These are phyloP conservation scores for Tolypocladium inflatum DNA, from an alignment of 2,329 filamentous ascomycete genomes.

Conservation along the genomic window DNA sequence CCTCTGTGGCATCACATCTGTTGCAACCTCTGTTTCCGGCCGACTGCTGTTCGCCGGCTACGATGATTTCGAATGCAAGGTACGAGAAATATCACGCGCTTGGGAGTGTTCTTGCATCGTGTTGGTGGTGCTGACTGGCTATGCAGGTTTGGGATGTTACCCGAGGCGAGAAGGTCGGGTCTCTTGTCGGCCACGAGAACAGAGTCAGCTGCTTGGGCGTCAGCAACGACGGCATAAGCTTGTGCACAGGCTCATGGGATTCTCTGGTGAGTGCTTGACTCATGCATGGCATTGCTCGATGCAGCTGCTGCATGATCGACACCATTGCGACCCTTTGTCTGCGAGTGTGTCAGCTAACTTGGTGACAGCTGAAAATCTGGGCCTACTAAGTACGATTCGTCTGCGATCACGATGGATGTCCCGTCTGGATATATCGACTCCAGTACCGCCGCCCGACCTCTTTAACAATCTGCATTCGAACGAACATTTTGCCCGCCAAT, in stretches of 20 bases:
- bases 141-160: conserved; percentile 92
- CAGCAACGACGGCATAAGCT: conserved; percentile 96
- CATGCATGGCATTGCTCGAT: not conserved
- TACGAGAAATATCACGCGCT: conserved; percentile 32
- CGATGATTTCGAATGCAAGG: conserved; percentile 99
- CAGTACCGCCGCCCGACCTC: conserved; percentile 14
- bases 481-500: conserved; percentile 19
- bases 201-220: conserved; percentile 97
- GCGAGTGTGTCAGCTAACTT: conserved; percentile 1
- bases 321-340: not conserved
- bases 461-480: conserved; percentile 19
- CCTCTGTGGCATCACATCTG: conserved; percentile 94
- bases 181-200: conserved; percentile 95
- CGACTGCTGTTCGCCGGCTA: conserved; percentile 93
- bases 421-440: conserved; percentile 19
- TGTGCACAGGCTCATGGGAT: conserved; percentile 99
- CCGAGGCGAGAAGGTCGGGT: conserved; percentile 92
- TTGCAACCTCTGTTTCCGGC: conserved; percentile 94
- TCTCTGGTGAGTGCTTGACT: conserved; percentile 65
- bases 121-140: conserved; percentile 5
- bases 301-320: not conserved
- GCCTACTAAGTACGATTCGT: conserved; percentile 50
- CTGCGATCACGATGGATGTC: conserved; percentile 13
- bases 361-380: conserved; percentile 71
- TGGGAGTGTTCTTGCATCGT: not conserved